Evolutionary conservation across 257 asterid species (phyloP).

Genomic region (Solanum infundibuliforme): DNA sequence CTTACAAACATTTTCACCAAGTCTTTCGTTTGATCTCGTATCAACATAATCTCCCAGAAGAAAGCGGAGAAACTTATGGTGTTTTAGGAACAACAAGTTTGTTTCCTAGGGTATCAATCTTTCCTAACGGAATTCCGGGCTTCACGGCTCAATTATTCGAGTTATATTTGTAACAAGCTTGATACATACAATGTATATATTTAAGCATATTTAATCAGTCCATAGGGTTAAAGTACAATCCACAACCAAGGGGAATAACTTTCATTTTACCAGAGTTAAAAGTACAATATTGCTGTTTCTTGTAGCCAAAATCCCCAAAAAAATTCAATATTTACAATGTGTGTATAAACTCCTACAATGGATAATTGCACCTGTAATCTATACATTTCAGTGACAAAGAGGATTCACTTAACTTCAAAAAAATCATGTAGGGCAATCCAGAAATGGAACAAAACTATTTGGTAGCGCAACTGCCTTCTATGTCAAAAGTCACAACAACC

Average conservation of each 20-base stretch:
- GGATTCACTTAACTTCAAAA: background rate
- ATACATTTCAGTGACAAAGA: background rate
- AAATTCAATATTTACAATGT: background rate
- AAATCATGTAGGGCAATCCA: background rate
- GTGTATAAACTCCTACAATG: background rate
- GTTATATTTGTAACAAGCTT: background rate
- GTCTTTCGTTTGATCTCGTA: background rate
- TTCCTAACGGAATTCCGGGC: too few species aligned
- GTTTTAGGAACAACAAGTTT: too few species aligned
- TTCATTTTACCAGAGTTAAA: background rate
- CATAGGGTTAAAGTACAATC: background rate
- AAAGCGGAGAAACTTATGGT: too few species aligned
- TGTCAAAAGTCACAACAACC: background rate
- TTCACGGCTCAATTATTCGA: too few species aligned
- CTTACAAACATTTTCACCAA: background rate
- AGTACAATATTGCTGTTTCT: background rate
- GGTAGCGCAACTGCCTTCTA: background rate
- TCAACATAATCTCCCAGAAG: too few species aligned
- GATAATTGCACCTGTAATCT: background rate
- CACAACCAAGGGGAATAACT: background rate
- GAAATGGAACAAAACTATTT: background rate
- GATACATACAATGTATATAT: background rate
- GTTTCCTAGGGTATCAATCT: too few species aligned
- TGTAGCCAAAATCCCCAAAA: background rate
- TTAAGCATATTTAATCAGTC: background rate